Percentiles rank a stretch among this genome's conserved stretches.
Evolutionary conservation across 495 filamentous ascomycete genomes (phyloP).

Genomic region (Lindgomyces ingoldianus): DNA sequence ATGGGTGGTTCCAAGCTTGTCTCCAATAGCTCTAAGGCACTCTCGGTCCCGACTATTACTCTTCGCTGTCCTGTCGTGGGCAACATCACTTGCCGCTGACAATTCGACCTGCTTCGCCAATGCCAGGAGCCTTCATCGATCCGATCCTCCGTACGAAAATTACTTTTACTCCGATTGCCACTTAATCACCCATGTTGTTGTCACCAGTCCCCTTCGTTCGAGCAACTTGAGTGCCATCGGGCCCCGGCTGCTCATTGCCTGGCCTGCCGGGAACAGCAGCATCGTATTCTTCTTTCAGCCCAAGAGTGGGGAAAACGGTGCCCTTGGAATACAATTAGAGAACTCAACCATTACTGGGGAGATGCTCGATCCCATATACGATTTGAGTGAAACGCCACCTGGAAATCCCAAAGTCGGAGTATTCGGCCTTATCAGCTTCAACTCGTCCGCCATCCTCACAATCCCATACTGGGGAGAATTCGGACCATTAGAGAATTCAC

Average conservation of each 20-base stretch:
- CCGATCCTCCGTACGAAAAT: constrained; percentile 58
- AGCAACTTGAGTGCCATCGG: constrained; percentile 57
- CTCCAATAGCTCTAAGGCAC: background rate
- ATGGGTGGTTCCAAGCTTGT: background rate
- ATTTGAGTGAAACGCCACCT: constrained; percentile 32
- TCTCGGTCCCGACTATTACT: background rate
- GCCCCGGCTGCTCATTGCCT: constrained; percentile 61
- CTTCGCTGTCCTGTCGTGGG: background rate
- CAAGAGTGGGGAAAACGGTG: constrained; percentile 55
- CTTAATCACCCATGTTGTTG: constrained; percentile 57
- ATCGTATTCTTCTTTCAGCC: constrained; percentile 57
- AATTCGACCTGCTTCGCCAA: background rate
- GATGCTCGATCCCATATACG: constrained; percentile 47
- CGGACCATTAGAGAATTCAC: constrained; percentile 62
- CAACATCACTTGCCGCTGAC: background rate
- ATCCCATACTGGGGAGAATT: constrained; percentile 61
- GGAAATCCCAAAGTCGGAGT: constrained; percentile 54
- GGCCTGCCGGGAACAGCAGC: constrained; percentile 67
- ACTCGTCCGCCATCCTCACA: constrained; percentile 55
- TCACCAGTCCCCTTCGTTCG: constrained; percentile 57
- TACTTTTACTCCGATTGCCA: constrained; percentile 63
- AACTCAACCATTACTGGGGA: constrained; percentile 46
- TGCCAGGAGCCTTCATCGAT: constrained; percentile 38
- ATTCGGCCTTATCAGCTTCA: constrained; percentile 55
- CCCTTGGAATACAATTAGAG: constrained; percentile 53